Evolutionary conservation across 2,329 filamentous ascomycete genomes (phyloP).

Genomic region (Tympanopsis confertula): DNA sequence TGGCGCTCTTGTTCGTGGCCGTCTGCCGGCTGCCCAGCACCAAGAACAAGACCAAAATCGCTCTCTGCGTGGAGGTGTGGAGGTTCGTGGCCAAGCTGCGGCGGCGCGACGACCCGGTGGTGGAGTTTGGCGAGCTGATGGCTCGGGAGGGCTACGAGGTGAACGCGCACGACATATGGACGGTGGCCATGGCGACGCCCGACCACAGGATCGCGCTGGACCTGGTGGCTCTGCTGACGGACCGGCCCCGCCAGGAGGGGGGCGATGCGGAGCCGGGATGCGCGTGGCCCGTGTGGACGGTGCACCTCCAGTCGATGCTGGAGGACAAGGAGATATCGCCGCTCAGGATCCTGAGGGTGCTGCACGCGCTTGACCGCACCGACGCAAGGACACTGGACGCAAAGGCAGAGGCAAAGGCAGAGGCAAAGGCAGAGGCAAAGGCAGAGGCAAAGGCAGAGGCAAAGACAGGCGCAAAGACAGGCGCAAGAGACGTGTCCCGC

Average conservation of each 20-base stretch:
- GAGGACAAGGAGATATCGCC: neutral
- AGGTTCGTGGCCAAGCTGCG: neutral
- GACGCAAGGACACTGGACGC: neutral
- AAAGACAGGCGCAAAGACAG: too few species aligned
- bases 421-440: too few species aligned
- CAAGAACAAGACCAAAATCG: neutral
- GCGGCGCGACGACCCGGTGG: neutral
- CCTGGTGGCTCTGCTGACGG: neutral
- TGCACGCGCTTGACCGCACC: neutral
- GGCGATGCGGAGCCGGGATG: neutral
- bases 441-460: neutral
- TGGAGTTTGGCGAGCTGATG: neutral
- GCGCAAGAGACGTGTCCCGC: too few species aligned
- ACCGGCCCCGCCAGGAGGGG: too few species aligned
- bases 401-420: neutral
- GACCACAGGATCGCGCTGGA: neutral
- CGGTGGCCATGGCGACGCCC: neutral
- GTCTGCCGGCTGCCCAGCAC: neutral
- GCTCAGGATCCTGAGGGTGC: neutral
- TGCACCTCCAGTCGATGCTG: neutral
- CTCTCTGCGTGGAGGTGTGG: neutral
- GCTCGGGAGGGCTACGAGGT: neutral
- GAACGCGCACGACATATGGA: neutral
- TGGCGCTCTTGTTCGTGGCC: neutral
- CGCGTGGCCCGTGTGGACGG: too few species aligned